Evolutionary conservation across 2,329 filamentous ascomycete species (phyloP).

Genomic region (Pyrenophora graminea): DNA sequence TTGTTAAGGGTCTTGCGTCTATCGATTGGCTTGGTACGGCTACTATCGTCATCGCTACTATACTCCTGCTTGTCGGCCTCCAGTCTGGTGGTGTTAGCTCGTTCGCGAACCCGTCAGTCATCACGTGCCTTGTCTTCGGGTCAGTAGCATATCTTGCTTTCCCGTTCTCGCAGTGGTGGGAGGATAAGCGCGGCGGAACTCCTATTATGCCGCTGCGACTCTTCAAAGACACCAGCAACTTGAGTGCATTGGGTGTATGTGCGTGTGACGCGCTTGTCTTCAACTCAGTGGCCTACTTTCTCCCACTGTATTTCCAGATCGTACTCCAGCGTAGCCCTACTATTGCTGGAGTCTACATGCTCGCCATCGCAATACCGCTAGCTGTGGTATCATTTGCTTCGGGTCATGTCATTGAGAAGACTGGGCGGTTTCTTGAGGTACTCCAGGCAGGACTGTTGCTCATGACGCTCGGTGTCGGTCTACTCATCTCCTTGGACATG

Average conservation of each 20-base stretch:
- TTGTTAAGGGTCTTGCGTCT: constrained; percentile 52
- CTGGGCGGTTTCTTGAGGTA: constrained; percentile 48
- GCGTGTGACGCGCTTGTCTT: constrained; percentile 62
- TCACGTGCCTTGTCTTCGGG: constrained; percentile 57
- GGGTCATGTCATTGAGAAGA: constrained; percentile 53
- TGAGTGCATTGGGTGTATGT: constrained; percentile 58
- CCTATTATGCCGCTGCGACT: constrained; percentile 74
- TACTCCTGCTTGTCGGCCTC: constrained; percentile 58
- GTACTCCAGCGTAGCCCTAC: constrained; percentile 65
- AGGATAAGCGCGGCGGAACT: constrained; percentile 60
- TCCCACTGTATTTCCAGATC: constrained; percentile 75
- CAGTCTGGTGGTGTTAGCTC: constrained; percentile 56
- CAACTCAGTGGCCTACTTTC: constrained; percentile 69
- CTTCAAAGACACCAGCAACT: constrained; percentile 60
- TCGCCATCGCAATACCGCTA: constrained; percentile 60
- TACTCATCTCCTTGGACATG: constrained; percentile 33
- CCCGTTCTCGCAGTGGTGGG: constrained; percentile 66
- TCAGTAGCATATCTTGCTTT: constrained; percentile 54
- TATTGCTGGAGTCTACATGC: constrained; percentile 61
- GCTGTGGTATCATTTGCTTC: constrained; percentile 52
- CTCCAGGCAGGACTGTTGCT: constrained; percentile 38
- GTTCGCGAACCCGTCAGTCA: constrained; percentile 56
- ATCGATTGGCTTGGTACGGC: constrained; percentile 60
- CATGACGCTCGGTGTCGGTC: constrained; percentile 42
- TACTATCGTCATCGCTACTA: constrained; percentile 53